Evolutionary conservation across 2,329 filamentous ascomycete species (phyloP), one percentile per base, ranked within the genome.

Genomic region (Cercospora berteroae): DNA sequence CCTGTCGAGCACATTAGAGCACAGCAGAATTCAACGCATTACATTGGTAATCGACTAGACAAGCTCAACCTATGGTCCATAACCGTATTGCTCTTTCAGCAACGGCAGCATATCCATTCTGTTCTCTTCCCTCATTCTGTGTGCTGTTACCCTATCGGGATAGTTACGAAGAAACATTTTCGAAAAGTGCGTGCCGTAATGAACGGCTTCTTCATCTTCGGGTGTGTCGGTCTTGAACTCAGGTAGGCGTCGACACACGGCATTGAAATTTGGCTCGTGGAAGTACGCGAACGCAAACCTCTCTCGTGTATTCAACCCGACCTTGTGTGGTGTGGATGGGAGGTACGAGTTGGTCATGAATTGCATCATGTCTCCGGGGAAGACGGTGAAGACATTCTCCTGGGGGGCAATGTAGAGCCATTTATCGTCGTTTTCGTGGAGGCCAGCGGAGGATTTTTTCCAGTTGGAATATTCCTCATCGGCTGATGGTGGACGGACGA

Each of bases 81-180:
- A 61, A 0, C 66, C 66, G 62, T 61, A 48, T 5, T 62, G 25
- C 5, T 61, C 9, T 57, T 18, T 62, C 33, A 67, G 50, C 3
- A 50, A 33, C n/a, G 59, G 55, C 18, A 67, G 18, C 52, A 67
- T 9, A 44, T 48, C 66, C 66, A 67, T 67, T 16, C 66, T 61
- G 1, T 48, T 60, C 56, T 67, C 66, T 31, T 64, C 66, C 4
- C 25, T 20, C 61, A 67, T 64, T 1, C 48, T 25, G 31, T 61
- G 25, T 20, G 66, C 66, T 16, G 66, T 67, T n/a, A 64, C 20
- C 5, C 65, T 20, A 4, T 64, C 61, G 0, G 44, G 56, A 25
- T 67, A 67, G 13, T 64, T 67, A 0, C 66, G n/a, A 57, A 67
- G 61, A 36, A 67, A 67, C 62, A 67, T 67, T 7, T 62, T 67